Evolutionary conservation across 1,284 basidiomycete genomes (phyloP).

Genomic region (Rhodofomes roseus): DNA sequence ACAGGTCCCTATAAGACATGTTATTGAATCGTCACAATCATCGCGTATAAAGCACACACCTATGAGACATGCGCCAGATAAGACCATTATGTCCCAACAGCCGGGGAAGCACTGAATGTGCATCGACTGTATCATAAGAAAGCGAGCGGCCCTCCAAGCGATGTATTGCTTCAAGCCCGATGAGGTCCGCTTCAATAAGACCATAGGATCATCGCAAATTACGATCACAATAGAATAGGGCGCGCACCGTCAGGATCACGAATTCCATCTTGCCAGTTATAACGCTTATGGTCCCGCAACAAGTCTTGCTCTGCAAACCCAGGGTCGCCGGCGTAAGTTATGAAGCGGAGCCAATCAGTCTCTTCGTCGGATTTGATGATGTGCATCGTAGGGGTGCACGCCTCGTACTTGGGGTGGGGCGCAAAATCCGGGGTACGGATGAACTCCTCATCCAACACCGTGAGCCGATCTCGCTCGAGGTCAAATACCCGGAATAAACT

Average conservation of each 20-base stretch:
- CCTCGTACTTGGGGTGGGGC: slow-evolving; percentile 29
- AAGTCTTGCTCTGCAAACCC: slow-evolving; percentile 25
- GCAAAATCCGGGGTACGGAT: not conserved
- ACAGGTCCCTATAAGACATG: not conserved
- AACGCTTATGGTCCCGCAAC: not conserved
- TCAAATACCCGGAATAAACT: slow-evolving; percentile 2
- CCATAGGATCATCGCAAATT: not conserved
- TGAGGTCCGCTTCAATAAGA: slow-evolving; percentile 28
- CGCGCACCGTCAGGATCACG: slow-evolving; percentile 40
- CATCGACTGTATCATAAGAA: not conserved
- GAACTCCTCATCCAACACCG: not conserved
- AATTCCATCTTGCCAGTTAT: slow-evolving; percentile 35
- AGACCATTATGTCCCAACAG: not conserved
- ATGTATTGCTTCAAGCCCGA: slow-evolving; percentile 28
- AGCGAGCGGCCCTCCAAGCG: not conserved
- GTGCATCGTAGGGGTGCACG: slow-evolving; percentile 29
- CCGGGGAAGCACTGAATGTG: not conserved
- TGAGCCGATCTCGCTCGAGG: not conserved
- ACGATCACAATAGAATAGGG: not conserved
- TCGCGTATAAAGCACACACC: not conserved
- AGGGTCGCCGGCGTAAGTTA: slow-evolving; percentile 35
- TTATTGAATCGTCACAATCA: no score
- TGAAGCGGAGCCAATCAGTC: slow-evolving; percentile 18
- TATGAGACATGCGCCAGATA: not conserved
- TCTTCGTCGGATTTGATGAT: slow-evolving; percentile 16